Evolutionary conservation across 176 grass and related monocot genomes (phyloP), one percentile per base, ranked within the genome.

Genomic region (Cymbopogon citratus): DNA sequence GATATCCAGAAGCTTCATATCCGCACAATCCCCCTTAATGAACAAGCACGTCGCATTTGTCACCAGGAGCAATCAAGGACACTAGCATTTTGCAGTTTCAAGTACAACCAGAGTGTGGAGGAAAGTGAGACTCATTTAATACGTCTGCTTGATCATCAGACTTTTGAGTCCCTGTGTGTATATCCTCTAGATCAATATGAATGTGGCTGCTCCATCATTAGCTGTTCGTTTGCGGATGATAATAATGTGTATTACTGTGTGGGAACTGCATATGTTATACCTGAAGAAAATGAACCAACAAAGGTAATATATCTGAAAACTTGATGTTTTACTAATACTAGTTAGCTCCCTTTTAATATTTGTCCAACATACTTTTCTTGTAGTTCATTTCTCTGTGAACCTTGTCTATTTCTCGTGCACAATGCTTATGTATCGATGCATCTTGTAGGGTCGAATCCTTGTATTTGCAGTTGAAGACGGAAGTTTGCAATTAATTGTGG

Each of bases 1-100:
- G 92, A 94, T 28, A 98, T 98, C 48, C 92, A 98, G 74, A 98
- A 95, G 80, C 87, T 98, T 80, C 95, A 98, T 78, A 98, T 98
- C 66, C 88, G n/a, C 73, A 98, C 90, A 7, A 95, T 95, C 63
- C 92, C n/a, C 16, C 87, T 98, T 33, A 91, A 91, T 54, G 90
- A 98, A 91, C 95, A 98, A 78, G 83, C 92, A 49, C 90, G 90
- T 0, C 81, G 90, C 16, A 98, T 98, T 68, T 98, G 90, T 63
- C 88, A 95, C 81, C 95, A 98, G 73, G 95, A 95, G 81, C 89
- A 98, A 60, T 91, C 92, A 45, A 85, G 85, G 54, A 98, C 92
- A 59, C 82, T 95, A 72, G 92, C 90, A 9, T 86, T 98, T 73
- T 94, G 90, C 87, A 89, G 86, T 89, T 75, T 88, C 45, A 90